A percentile compares a stretch with the other conserved stretches of the same genome.
Conservation (phyloP, 78 protist genomes). For the Dictyostelium firmibasis region DNA sequence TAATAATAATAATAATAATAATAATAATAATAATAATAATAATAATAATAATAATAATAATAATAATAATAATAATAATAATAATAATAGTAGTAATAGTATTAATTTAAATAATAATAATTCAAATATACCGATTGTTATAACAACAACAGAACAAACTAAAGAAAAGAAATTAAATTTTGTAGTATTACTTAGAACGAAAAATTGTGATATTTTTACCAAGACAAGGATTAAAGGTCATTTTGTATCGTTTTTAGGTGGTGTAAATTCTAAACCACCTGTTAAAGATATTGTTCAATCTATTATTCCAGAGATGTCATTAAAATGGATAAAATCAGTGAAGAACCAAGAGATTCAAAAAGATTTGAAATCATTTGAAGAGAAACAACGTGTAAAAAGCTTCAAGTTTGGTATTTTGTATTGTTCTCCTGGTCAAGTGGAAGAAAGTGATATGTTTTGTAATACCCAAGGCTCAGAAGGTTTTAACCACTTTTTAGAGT, state of each 20-base stretch:
- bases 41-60: too few species aligned
- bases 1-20: too few species aligned
- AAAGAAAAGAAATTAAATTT: conserved; percentile 23
- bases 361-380: conserved; percentile 59
- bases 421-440: conserved; percentile 56
- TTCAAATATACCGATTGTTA: not conserved
- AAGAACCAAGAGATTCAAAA: conserved; percentile 31
- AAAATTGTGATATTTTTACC: conserved; percentile 15
- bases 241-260: not conserved
- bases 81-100: too few species aligned
- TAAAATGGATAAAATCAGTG: conserved; percentile 9
- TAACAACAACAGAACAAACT: not conserved
- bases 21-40: too few species aligned
- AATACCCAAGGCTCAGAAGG: conserved; percentile 46
- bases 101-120: too few species aligned
- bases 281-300: conserved; percentile 40
- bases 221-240: conserved; percentile 1
- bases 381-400: conserved; percentile 58
- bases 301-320: not conserved
- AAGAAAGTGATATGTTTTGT: conserved; percentile 79
- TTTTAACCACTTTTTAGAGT: conserved; percentile 80
- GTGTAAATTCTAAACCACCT: conserved; percentile 15
- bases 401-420: conserved; percentile 82
- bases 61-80: too few species aligned
- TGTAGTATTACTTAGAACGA: conserved; percentile 38